A percentile compares a stretch with the other conserved stretches of the same genome.
These are phyloP conservation scores for Penicillium herquei DNA, from an alignment of 495 filamentous ascomycete genomes.

Conservation along the genomic window DNA sequence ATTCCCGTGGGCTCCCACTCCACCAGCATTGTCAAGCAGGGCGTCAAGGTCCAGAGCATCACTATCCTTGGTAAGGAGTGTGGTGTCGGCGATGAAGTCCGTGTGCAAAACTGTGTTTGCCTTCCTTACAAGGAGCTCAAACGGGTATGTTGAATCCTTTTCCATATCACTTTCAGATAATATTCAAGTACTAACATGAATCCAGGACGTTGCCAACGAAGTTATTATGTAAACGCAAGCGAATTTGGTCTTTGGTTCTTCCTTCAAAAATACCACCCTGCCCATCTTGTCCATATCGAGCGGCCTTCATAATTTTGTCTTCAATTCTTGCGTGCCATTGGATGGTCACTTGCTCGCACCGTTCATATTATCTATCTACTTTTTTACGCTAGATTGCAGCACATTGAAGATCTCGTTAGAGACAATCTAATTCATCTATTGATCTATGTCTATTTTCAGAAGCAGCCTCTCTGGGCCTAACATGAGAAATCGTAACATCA, in stretches of 20 bases:
- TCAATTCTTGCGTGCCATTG: constrained; percentile 11
- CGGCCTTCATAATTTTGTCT: constrained; percentile 19
- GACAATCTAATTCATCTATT: constrained; percentile 17
- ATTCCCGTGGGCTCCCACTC: constrained; percentile 86
- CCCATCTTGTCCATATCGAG: constrained; percentile 26
- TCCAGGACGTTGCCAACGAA: constrained; percentile 85
- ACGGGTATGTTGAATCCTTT: constrained; percentile 62
- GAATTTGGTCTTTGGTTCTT: constrained; percentile 16
- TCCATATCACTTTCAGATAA: background rate
- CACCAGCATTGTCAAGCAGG: constrained; percentile 94
- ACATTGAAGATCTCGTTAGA: constrained; percentile 6
- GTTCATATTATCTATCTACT: background rate
- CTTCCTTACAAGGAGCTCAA: constrained; percentile 98
- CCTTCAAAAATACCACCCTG: constrained; percentile 17
- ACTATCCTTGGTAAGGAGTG: constrained; percentile 98
- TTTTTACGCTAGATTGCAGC: constrained; percentile 10
- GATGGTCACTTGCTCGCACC: constrained; percentile 16
- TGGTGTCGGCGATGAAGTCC: constrained; percentile 88
- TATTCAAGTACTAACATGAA: constrained; percentile 6
- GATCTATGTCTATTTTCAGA: background rate
- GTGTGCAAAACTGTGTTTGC: constrained; percentile 98
- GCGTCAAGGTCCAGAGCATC: constrained; percentile 97
- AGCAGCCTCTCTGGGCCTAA: too few relatives aligned
- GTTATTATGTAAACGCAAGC: constrained; percentile 79
- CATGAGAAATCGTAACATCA: background rate